Percentiles rank a stretch among this genome's conserved stretches.
Conservation (phyloP, 2,329 filamentous ascomycete species). For the Cytospora piceicola region DNA sequence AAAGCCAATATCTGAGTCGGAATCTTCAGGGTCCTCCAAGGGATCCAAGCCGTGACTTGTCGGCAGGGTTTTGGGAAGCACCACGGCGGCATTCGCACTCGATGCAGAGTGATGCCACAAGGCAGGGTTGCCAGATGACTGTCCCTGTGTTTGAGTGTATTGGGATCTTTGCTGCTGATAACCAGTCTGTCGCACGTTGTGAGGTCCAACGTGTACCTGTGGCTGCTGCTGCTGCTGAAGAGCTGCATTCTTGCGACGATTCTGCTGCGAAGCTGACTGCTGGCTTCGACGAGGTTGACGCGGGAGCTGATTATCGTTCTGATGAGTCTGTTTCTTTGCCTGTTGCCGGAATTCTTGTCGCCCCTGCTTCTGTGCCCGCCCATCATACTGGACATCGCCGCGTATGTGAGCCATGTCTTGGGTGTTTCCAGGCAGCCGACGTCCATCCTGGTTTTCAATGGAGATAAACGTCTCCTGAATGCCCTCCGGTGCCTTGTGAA, state of each 20-base stretch:
- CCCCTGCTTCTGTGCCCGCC: not conserved
- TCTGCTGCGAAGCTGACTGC: not conserved
- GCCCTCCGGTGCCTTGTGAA: not conserved
- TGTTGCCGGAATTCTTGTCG: not conserved
- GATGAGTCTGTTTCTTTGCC: not conserved
- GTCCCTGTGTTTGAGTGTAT: not conserved
- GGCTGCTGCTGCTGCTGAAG: not conserved
- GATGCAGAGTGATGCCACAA: not conserved
- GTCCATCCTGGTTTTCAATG: conserved; percentile 2
- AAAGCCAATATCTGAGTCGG: conserved; percentile 19
- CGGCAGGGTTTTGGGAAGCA: not conserved
- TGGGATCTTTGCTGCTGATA: not conserved
- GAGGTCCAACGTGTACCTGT: not conserved
- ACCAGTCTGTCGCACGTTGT: not conserved
- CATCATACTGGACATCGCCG: not conserved
- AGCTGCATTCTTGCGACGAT: not conserved
- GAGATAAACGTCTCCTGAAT: conserved; percentile 20
- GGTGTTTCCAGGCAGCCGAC: not conserved
- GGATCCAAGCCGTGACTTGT: not conserved
- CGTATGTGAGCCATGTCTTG: not conserved
- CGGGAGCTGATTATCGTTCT: not conserved
- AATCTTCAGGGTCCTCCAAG: not conserved
- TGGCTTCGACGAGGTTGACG: not conserved
- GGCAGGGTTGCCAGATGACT: too few relatives aligned
- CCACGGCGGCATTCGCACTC: not conserved